Evolutionary conservation across 306 rosid genomes (phyloP), one percentile per base, ranked within the genome.

Genomic region (Quercus variabilis): DNA sequence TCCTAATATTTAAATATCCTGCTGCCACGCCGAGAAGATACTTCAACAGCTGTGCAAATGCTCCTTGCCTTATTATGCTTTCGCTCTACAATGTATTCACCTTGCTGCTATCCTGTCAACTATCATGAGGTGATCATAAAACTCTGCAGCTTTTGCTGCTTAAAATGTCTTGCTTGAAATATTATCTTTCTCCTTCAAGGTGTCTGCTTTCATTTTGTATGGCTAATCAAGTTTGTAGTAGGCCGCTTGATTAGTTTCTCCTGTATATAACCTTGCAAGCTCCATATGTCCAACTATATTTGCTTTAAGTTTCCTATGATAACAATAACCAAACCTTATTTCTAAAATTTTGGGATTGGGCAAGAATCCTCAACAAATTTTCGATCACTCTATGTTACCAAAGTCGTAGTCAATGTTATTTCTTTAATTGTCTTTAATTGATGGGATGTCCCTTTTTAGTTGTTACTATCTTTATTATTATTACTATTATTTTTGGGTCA

Each of bases 31-130:
- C 49, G 33, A 76, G 59, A 76, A 56, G 74, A 83, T 88, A 79
- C 82, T 73, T 65, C 87, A 71, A 62, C 87, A 76, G 79, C 85
- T 80, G 62, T 85, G 85, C 85, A 83, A 89, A 91, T 85, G 74
- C 86, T 71, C 75, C 83, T 80, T 74, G 85, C 85, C 83, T 81
- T 60, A 73, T 3, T 79, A 54, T 84, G 69, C 77, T 75, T 43
- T 78, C 58, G 17, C 69, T 83, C 58, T 77, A 71, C 81, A 78
- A 85, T 74, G 74, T 72, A 65, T 79, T 83, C 83, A 54, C 81
- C 78, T 52, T 77, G 35, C 60, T 30, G 0, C 76, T 33, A 80
- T 76, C 76, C 60, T 8, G 14, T 77, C 54, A 77, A 78, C 81
- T 75, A 81, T 63, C 76, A 63, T 64, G 69, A 73, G 78, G 76